Base-by-base conservation (phyloP, 1,284 basidiomycete species). In the Bjerkandera adusta region DNA sequence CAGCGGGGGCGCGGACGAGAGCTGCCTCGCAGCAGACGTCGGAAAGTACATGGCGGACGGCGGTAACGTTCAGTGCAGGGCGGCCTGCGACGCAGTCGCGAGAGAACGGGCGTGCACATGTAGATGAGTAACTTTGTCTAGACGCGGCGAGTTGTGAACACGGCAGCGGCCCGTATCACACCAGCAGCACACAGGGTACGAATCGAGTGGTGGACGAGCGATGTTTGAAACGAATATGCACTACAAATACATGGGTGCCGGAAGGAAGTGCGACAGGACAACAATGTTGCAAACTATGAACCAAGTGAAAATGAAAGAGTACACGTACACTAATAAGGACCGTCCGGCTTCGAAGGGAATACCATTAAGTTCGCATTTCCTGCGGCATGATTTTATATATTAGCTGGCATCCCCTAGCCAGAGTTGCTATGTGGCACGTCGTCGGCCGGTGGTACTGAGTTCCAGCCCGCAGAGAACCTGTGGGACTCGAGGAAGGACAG, bases 11-110 rank as follows among this genome's bases (percentile, higher is more conserved):
- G 75, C 71, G 16, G 79, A 79, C 18, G 83, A 82, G 36, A 90
- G 72, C 58, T 81, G 85, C 57, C 78, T 72, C 21, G 88, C 85
- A 43, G 85, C 79, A 26, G 83, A 81, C 16, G 85, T 90, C 47
- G 88, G 88, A 65, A 91, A 91, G 68, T 91, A 91, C 88, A 91
- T 91, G 48, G 30, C 18, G 29, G 29, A 30, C n/a, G 27, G n/a
- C 27, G 8, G 8, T 30, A 8, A n/a, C 27, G n/a, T 8, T 30
- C 27, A 30, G n/a, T n/a, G n/a, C n/a, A n/a, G n/a, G n/a, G n/a
- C n/a, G n/a, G n/a, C n/a, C n/a, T n/a, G n/a, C n/a, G n/a, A n/a
- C n/a, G n/a, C n/a, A n/a, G n/a, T n/a, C n/a, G n/a, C n/a, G n/a
- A n/a, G n/a, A n/a, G n/a, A n/a, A n/a, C n/a, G 39, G 22, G 27